Conservation (phyloP, 176 grass and related monocot genomes). For the Alloteropsis semialata region DNA sequence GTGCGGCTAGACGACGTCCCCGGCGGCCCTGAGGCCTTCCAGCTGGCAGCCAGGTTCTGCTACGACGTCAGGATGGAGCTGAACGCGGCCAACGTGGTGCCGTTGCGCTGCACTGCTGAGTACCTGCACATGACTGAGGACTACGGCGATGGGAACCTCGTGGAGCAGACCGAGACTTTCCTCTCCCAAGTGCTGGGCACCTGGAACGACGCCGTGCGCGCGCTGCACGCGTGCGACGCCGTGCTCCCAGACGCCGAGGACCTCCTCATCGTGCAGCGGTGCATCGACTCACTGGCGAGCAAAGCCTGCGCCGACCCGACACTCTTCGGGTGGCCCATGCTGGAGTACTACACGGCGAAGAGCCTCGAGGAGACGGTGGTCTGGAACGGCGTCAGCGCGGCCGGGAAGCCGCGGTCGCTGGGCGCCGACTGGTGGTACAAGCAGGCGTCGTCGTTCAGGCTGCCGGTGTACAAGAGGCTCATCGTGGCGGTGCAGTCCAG, state of each 20-base stretch:
- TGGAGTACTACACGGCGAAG: conserved; percentile 41
- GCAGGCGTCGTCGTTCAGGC: conserved; percentile 51
- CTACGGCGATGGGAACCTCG: conserved; percentile 62
- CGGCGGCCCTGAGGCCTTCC: conserved; percentile 53
- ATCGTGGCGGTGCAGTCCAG: conserved; percentile 55
- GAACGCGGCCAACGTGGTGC: conserved; percentile 54
- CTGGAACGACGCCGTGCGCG: conserved; percentile 54
- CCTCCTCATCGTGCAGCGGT: conserved; percentile 52
- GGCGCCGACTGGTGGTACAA: conserved; percentile 75
- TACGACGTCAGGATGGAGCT: conserved; percentile 69
- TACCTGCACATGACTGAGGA: conserved; percentile 64
- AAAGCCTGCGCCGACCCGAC: conserved; percentile 69
- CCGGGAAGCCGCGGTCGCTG: conserved; percentile 35
- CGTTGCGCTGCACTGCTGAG: conserved; percentile 60
- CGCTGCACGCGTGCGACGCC: conserved; percentile 54
- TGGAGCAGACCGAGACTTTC: conserved; percentile 57
- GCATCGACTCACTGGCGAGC: conserved; percentile 66
- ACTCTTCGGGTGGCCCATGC: conserved; percentile 64
- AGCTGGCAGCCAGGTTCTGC: conserved; percentile 66
- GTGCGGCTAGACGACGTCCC: conserved; percentile 62
- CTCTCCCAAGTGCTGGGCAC: conserved; percentile 42
- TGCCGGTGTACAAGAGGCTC: conserved; percentile 72
- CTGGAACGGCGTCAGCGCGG: conserved; percentile 61
- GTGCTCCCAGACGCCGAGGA: conserved; percentile 57
- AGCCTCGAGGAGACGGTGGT: conserved; percentile 39